Conservation (phyloP, 1,284 basidiomycete genomes). For the Pisolithus thermaeus region DNA sequence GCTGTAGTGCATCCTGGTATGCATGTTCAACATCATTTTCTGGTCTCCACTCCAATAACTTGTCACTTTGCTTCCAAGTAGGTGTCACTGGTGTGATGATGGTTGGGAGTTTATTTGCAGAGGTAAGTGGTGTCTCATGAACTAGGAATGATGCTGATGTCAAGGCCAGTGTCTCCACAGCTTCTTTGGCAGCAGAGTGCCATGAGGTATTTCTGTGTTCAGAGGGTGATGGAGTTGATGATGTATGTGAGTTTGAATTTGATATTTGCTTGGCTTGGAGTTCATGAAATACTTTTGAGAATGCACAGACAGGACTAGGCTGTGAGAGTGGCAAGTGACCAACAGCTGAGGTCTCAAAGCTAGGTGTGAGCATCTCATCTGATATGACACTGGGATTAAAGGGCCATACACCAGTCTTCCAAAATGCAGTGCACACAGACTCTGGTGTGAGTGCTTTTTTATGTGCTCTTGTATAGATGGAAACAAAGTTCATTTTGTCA, state of each 20-base stretch:
- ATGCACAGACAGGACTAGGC: conserved; percentile 1
- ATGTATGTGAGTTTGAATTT: not conserved
- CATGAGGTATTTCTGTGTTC: no score
- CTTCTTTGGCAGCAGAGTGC: no score
- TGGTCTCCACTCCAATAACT: not conserved
- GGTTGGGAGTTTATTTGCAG: no score
- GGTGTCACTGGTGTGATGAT: not conserved
- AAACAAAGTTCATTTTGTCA: conserved; percentile 11
- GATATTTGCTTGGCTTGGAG: not conserved
- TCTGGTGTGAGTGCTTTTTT: conserved; percentile 8
- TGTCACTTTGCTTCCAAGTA: not conserved
- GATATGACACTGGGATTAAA: conserved; percentile 10
- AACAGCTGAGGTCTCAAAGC: not conserved
- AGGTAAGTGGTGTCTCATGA: no score
- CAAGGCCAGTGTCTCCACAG: no score
- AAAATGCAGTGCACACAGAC: conserved; percentile 12
- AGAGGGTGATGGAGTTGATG: not conserved
- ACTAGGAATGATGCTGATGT: no score
- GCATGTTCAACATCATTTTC: not conserved
- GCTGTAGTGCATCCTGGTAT: not conserved
- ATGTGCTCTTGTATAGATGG: conserved; percentile 8
- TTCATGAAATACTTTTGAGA: not conserved
- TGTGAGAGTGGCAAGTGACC: conserved; percentile 1
- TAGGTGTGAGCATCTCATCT: conserved; percentile 12
- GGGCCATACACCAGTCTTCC: conserved; percentile 13